phyloP scores from a whole-genome alignment of 352 stramenopile genomes.

The Globisporangium lucens region DNA sequence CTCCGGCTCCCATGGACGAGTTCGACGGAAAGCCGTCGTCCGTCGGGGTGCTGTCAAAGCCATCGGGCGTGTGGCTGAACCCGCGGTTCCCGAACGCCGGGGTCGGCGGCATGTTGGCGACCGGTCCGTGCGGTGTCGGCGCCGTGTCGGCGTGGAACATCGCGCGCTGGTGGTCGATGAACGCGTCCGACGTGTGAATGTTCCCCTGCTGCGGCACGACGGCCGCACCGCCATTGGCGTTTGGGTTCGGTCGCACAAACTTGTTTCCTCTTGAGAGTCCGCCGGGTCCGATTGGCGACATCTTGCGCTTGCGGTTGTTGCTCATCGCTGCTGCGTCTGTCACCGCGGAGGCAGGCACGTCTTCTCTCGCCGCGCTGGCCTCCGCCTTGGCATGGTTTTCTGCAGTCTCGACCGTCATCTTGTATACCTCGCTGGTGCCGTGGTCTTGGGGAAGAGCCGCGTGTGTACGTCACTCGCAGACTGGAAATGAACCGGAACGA shows the following conservation, averaged over 20 bases:
- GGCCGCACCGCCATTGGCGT: conserved; percentile 1
- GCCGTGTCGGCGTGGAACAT: conserved; percentile 70
- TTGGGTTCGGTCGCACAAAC: conserved; percentile 35
- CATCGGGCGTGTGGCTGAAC: conserved; percentile 59
- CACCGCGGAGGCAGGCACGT: not conserved
- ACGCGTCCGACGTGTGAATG: conserved; percentile 64
- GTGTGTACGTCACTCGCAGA: conserved; percentile 3
- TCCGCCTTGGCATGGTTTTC: conserved; percentile 2
- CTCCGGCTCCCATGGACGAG: conserved; percentile 29
- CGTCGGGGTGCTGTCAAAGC: conserved; percentile 61
- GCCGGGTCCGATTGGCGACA: conserved; percentile 37
- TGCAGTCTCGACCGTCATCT: conserved; percentile 9
- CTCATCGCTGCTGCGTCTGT: conserved; percentile 1
- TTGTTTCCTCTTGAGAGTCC: conserved; percentile 49
- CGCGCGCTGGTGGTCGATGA: conserved; percentile 76
- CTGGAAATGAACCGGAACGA: conserved; percentile 1
- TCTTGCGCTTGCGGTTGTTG: conserved; percentile 79
- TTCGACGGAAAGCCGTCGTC: conserved; percentile 39
- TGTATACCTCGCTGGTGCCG: not conserved
- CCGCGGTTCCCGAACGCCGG: conserved; percentile 65
- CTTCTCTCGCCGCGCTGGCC: conserved; percentile 12
- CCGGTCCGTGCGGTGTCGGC: conserved; percentile 74
- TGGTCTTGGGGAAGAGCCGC: not conserved
- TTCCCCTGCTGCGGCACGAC: conserved; percentile 31
- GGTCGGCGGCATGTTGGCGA: conserved; percentile 80